Evolutionary conservation across 176 grass and related monocot genomes (phyloP).

Genomic region (Triticum turgidum): DNA sequence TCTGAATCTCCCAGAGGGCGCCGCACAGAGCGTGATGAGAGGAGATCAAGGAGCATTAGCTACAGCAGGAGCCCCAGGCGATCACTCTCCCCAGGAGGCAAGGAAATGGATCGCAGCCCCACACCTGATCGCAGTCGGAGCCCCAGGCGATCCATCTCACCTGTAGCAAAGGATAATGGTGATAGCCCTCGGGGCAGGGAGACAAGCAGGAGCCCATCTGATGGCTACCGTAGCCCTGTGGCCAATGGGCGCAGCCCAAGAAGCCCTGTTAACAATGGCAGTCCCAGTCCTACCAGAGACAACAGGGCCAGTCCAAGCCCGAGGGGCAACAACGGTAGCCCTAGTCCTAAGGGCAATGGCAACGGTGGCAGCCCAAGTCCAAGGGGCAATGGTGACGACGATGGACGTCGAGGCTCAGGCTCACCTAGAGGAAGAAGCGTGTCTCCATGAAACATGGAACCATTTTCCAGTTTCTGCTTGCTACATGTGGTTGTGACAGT

Average conservation of each 20-base stretch:
- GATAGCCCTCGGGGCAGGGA: slow-evolving; percentile 50
- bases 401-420: background rate
- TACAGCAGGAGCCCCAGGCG: slow-evolving; percentile 84
- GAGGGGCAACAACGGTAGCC: background rate
- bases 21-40: slow-evolving; percentile 33
- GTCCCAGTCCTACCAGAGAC: background rate
- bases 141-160: slow-evolving; percentile 24
- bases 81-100: slow-evolving; percentile 42
- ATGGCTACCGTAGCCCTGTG: slow-evolving; percentile 55
- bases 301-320: slow-evolving; percentile 13
- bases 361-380: slow-evolving; percentile 38
- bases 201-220: slow-evolving; percentile 57
- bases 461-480: background rate
- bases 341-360: background rate
- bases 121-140: slow-evolving; percentile 60
- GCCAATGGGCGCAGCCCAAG: slow-evolving; percentile 39
- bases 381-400: background rate
- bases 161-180: slow-evolving; percentile 43
- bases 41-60: slow-evolving; percentile 68
- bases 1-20: slow-evolving; percentile 65
- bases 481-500: background rate
- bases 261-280: background rate
- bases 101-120: slow-evolving; percentile 49
- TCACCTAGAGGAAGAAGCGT: slow-evolving; percentile 29
- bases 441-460: slow-evolving; percentile 21